Evolutionary conservation across 768 basidiomycete species (phyloP), one percentile per base, ranked within the genome.

Genomic region (Asterophora lycoperdoides): DNA sequence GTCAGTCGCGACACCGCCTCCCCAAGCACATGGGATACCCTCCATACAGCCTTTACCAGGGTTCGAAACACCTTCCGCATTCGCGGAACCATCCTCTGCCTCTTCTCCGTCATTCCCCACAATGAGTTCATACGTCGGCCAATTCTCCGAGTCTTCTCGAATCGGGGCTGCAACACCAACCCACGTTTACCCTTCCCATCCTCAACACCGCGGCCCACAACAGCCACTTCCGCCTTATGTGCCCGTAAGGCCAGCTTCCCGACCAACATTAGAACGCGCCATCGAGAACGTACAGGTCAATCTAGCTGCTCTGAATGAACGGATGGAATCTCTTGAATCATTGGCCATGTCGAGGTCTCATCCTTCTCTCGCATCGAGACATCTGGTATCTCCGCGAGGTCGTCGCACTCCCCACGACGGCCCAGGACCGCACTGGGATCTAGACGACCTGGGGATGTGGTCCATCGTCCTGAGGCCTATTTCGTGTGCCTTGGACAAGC

Each of bases 361-460:
- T 26, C 51, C 66, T 15, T 71, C 74, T 6, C 60, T 64, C 33
- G 69, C 73, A 37, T 69, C 74, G 5, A 65, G 69, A 46, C 63
- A 64, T 20, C 60, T 65, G 23, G 70, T 68, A 29, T 73, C 73
- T 35, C 68, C 76, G 11, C 51, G 68, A 10, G 68, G 73, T 39
- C 68, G 73, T n/a, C 68, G 69, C 29, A 78, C 75, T 30, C 76
- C 76, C 5, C 58, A 70, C 29, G 61, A 64, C 34, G 58, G 67
- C 3, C 61, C 60, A 29, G 66, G 64, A 9, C 64, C 66, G 28
- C 65, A 73, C 15, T 88, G 84, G 83, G 84, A 89, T 60, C 60
- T 87, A n/a, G 78, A 88, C 42, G 87, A 91, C 61, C 71, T 91
- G 62, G 90, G 90, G 40, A 77, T 91, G 71, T 93, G 90, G 90